These are phyloP conservation scores for Wickerhamomyces bovis DNA, from an alignment of 805 yeast species.

Conservation along the genomic window DNA sequence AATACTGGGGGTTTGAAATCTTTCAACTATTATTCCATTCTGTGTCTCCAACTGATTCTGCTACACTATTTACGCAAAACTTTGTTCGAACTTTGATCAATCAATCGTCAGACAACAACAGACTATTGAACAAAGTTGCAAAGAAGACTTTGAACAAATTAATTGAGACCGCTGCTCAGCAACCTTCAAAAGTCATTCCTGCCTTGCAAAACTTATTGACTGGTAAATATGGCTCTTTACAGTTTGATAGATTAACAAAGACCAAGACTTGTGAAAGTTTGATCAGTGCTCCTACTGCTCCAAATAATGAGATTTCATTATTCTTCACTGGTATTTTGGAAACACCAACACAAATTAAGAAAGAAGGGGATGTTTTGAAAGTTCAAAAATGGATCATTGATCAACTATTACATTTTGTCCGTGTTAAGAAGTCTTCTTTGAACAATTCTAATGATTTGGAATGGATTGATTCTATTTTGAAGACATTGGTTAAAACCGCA, in stretches of 20 bases:
- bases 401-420: conserved; percentile 45
- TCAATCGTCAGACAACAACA: conserved; percentile 61
- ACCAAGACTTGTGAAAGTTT: conserved; percentile 50
- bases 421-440: conserved; percentile 34
- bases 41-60: conserved; percentile 19
- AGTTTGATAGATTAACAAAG: conserved; percentile 74
- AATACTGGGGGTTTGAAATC: conserved; percentile 79
- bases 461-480: conserved; percentile 27
- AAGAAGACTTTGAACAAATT: conserved; percentile 42
- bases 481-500: conserved; percentile 25
- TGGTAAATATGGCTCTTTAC: conserved; percentile 49
- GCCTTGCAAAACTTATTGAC: conserved; percentile 30
- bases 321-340: conserved; percentile 19
- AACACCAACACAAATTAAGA: conserved; percentile 2
- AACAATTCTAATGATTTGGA: conserved; percentile 17
- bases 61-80: conserved; percentile 49
- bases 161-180: conserved; percentile 30
- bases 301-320: conserved; percentile 9
- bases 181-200: conserved; percentile 31
- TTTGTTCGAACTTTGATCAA: conserved; percentile 68
- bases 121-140: conserved; percentile 65
- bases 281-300: conserved; percentile 6
- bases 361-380: conserved; percentile 12
- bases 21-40: conserved; percentile 43
- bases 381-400: conserved; percentile 51